phyloP scores from a whole-genome alignment of 2,329 filamentous ascomycete species.

The Fusarium ramigenum region DNA sequence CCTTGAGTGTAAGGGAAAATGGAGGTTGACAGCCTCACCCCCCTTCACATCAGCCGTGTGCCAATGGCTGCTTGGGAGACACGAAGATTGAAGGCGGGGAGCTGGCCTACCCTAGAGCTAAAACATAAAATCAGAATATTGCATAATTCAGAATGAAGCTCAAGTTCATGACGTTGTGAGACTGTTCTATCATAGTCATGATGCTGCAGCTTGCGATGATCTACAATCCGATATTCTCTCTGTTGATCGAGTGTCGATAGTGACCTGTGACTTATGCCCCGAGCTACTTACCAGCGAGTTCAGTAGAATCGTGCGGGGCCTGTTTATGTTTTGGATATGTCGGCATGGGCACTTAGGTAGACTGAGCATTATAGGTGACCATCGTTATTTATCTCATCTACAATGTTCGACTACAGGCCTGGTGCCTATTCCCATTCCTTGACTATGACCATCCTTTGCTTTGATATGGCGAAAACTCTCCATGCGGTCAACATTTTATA shows the following conservation, averaged over 20 bases:
- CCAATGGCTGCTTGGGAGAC: background rate
- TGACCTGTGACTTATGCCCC: background rate
- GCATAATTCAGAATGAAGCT: background rate
- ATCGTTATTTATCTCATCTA: background rate
- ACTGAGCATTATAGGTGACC: background rate
- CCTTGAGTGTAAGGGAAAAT: background rate
- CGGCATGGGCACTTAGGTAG: no score
- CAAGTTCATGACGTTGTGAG: no score
- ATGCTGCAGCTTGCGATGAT: background rate
- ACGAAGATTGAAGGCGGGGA: background rate
- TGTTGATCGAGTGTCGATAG: no score
- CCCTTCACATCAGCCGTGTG: no score
- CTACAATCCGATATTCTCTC: background rate
- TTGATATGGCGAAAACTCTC: background rate
- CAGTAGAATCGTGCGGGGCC: no score
- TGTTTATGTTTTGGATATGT: background rate
- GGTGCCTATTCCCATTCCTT: background rate
- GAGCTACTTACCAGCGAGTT: no score
- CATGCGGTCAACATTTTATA: conserved; percentile 20
- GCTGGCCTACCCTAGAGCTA: background rate
- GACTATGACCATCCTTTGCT: conserved; percentile 35
- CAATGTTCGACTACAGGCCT: background rate
- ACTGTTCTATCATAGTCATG: background rate
- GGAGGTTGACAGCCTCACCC: background rate
- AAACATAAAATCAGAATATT: background rate